A percentile compares a stretch with the other conserved stretches of the same genome.
These are phyloP conservation scores for Corynascus novoguineensis DNA, from an alignment of 495 filamentous ascomycete species.

Conservation along the genomic window DNA sequence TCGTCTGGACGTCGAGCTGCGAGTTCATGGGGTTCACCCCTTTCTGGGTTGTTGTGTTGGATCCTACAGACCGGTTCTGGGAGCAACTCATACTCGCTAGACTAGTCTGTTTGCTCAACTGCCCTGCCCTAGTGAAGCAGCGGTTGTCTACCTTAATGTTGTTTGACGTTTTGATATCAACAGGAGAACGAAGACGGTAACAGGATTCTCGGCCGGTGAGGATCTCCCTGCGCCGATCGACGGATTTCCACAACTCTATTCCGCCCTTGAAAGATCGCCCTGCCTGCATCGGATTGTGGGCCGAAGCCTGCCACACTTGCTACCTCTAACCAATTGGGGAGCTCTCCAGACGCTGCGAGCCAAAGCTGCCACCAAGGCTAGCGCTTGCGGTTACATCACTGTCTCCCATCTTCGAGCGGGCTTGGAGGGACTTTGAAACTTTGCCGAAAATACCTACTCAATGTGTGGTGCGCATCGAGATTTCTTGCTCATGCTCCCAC, in stretches of 20 bases:
- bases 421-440: neutral
- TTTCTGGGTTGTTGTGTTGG: neutral
- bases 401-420: neutral
- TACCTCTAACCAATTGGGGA: neutral
- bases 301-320: neutral
- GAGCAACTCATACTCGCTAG: neutral
- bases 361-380: neutral
- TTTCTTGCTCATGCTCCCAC: neutral
- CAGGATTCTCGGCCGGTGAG: conserved; percentile 8
- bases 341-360: neutral
- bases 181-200: neutral
- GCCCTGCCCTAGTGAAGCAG: no score
- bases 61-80: neutral
- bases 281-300: conserved; percentile 12
- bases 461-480: neutral
- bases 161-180: neutral
- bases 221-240: conserved; percentile 28
- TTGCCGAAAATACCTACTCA: neutral
- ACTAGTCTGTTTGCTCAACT: no score
- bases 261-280: conserved; percentile 11
- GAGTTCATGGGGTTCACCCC: neutral
- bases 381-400: conserved; percentile 2
- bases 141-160: neutral
- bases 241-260: conserved; percentile 27
- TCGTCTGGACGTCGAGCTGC: neutral